These are phyloP conservation scores for Mycena galericulata DNA, from an alignment of 768 basidiomycete genomes.

Conservation along the genomic window DNA sequence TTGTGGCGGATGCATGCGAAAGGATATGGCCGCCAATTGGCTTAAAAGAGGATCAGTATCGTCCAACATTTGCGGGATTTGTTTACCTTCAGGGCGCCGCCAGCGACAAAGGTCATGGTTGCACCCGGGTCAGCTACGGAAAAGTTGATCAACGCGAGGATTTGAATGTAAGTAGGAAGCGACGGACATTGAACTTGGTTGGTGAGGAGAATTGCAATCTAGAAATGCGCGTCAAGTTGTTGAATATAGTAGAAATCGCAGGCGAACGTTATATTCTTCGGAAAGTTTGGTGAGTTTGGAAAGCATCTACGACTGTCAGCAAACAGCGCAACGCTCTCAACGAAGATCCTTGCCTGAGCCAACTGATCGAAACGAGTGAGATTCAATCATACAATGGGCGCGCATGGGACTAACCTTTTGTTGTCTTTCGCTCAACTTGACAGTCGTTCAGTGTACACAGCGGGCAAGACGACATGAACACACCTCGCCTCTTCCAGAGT, in stretches of 20 bases:
- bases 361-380: slow-evolving; percentile 60
- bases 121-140: slow-evolving; percentile 90
- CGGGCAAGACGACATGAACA: slow-evolving; percentile 89
- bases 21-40: slow-evolving; percentile 92
- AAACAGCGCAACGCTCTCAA: not conserved
- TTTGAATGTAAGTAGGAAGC: not conserved
- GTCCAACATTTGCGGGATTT: slow-evolving; percentile 51
- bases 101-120: slow-evolving; percentile 95
- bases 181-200: slow-evolving; percentile 90
- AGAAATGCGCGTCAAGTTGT: slow-evolving; percentile 29
- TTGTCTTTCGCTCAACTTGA: slow-evolving; percentile 93
- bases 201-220: slow-evolving; percentile 90
- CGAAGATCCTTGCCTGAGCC: slow-evolving; percentile 69
- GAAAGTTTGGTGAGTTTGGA: slow-evolving; percentile 91
- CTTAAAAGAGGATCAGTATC: slow-evolving; percentile 22
- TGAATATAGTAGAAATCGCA: slow-evolving; percentile 11
- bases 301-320: slow-evolving; percentile 71
- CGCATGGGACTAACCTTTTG: slow-evolving; percentile 72
- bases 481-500: slow-evolving; percentile 87
- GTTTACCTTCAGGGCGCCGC: slow-evolving; percentile 82
- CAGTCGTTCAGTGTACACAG: slow-evolving; percentile 89
- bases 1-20: slow-evolving; percentile 89
- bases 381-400: not conserved
- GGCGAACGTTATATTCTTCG: slow-evolving; percentile 87
- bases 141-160: not conserved